Evolutionary conservation across 1,284 basidiomycete genomes (phyloP).

Genomic region (Thelephora terrestris): DNA sequence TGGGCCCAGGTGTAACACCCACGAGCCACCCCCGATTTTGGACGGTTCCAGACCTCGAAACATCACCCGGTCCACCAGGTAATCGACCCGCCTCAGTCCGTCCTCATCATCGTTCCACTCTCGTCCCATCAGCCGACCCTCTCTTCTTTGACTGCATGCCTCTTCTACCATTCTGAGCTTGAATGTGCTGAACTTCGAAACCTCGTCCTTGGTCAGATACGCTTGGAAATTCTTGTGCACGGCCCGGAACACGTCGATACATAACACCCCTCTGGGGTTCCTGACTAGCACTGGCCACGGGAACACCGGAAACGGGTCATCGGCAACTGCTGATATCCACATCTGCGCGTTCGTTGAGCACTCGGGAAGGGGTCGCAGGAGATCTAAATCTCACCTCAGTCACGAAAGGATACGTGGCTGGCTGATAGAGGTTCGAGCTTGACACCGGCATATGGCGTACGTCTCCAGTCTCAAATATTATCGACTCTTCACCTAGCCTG

Average conservation of each 20-base stretch:
- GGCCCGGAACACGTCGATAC: constrained; percentile 38
- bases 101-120: constrained; percentile 17
- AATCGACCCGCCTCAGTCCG: constrained; percentile 39
- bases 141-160: constrained; percentile 10
- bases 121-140: constrained; percentile 6
- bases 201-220: constrained; percentile 31
- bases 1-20: constrained; percentile 35
- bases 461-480: constrained; percentile 10
- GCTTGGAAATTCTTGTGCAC: constrained; percentile 37
- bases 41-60: constrained; percentile 47
- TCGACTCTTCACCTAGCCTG: constrained; percentile 14
- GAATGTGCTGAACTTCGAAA: constrained; percentile 13
- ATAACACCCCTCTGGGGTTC: constrained; percentile 37
- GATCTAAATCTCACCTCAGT: constrained; percentile 15
- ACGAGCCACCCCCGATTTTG: constrained; percentile 38
- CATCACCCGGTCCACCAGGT: constrained; percentile 35
- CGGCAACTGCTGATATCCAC: constrained; percentile 40
- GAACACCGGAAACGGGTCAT: constrained; percentile 33
- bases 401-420: constrained; percentile 48
- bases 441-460: constrained; percentile 19
- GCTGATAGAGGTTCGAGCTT: constrained; percentile 35
- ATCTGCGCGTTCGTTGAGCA: constrained; percentile 20
- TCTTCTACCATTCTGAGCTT: constrained; percentile 21
- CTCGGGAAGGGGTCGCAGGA: too few species aligned
- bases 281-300: constrained; percentile 44